Conservation (phyloP, 192 early-diverging fungal genomes). For the Umbelopsis ramanniana region DNA sequence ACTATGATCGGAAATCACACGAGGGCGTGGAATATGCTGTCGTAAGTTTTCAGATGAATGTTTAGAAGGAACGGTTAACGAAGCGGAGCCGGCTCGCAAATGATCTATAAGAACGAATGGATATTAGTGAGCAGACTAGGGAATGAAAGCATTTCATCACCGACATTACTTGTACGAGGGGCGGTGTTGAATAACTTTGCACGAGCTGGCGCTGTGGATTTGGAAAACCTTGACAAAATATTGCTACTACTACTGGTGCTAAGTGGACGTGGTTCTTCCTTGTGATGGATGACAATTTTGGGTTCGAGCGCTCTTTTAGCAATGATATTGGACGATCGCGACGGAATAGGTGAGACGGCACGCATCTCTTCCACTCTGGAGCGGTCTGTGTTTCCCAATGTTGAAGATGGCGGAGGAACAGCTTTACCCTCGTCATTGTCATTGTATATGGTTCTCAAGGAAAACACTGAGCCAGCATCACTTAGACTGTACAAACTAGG, state of each 20-base stretch:
- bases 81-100: constrained; percentile 9
- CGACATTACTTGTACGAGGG: constrained; percentile 12
- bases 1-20: constrained; percentile 10
- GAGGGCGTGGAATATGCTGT: not conserved
- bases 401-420: not conserved
- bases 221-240: constrained; percentile 34
- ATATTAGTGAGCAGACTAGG: not conserved
- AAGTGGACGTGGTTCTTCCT: constrained; percentile 2
- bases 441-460: constrained; percentile 34
- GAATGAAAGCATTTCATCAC: constrained; percentile 1
- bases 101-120: not conserved
- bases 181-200: constrained; percentile 29
- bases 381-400: not conserved
- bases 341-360: constrained; percentile 5
- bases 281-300: constrained; percentile 12
- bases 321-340: constrained; percentile 8
- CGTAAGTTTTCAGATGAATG: not conserved
- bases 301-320: constrained; percentile 6
- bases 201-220: constrained; percentile 42
- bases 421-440: constrained; percentile 26
- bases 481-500: constrained; percentile 24
- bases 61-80: not conserved
- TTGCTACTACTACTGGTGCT: constrained; percentile 23
- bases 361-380: constrained; percentile 12
- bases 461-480: constrained; percentile 31